phyloP scores from a whole-genome alignment of 192 early-diverging fungal species.

The Coemansia biformis region DNA sequence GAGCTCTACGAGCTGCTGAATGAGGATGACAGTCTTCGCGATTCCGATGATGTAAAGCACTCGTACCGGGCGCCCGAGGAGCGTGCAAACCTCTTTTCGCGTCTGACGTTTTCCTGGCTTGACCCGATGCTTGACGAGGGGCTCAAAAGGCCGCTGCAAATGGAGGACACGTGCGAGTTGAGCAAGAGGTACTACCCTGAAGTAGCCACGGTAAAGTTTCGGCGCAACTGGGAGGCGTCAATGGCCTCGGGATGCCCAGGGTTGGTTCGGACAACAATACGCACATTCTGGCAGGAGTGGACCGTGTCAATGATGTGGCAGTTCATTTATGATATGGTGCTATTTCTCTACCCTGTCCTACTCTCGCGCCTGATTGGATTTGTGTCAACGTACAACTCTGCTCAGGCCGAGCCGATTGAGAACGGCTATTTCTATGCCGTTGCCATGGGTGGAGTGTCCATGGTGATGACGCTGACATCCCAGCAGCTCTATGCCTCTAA shows the following conservation, averaged over 20 bases:
- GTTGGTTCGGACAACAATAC: slow-evolving; percentile 57
- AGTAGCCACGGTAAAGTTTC: slow-evolving; percentile 63
- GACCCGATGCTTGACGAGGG: slow-evolving; percentile 76
- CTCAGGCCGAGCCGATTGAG: slow-evolving; percentile 59
- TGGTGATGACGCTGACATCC: slow-evolving; percentile 73
- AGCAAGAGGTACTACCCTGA: slow-evolving; percentile 58
- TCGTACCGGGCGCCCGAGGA: slow-evolving; percentile 58
- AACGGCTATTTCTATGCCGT: slow-evolving; percentile 76
- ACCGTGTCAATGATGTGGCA: slow-evolving; percentile 73
- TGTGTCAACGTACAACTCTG: slow-evolving; percentile 58
- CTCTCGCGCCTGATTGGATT: slow-evolving; percentile 69
- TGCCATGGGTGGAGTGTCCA: slow-evolving; percentile 74
- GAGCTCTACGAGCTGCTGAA: slow-evolving; percentile 20
- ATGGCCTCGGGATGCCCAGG: slow-evolving; percentile 59
- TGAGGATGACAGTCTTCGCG: slow-evolving; percentile 5
- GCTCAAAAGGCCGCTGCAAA: slow-evolving; percentile 66
- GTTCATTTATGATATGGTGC: slow-evolving; percentile 69
- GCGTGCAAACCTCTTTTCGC: slow-evolving; percentile 75
- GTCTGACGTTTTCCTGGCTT: slow-evolving; percentile 87
- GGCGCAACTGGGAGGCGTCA: slow-evolving; percentile 69
- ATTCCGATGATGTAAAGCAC: slow-evolving; percentile 3
- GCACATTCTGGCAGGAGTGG: slow-evolving; percentile 67
- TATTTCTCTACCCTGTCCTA: slow-evolving; percentile 81
- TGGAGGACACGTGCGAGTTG: slow-evolving; percentile 80
- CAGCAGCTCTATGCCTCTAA: slow-evolving; percentile 92